Conservation (phyloP, 768 basidiomycete species). For the Scleroderma citrinum region DNA sequence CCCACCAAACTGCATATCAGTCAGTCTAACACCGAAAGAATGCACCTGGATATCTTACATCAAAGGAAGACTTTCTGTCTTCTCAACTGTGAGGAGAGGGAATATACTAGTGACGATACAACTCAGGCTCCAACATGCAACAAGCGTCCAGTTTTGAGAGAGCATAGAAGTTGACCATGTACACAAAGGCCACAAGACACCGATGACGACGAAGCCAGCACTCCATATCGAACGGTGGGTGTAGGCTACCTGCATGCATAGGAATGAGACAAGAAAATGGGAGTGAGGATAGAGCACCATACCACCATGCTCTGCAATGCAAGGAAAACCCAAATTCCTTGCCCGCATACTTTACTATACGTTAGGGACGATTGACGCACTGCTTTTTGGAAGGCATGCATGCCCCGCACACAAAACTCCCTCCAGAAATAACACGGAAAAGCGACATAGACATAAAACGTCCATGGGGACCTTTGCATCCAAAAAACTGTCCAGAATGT, state of each 20-base stretch:
- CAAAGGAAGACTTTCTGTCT: conserved; percentile 49
- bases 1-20: conserved; percentile 37
- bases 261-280: background rate
- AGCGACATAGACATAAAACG: conserved; percentile 67
- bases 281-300: conserved; percentile 1
- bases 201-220: conserved; percentile 53
- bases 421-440: conserved; percentile 81
- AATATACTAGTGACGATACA: conserved; percentile 60
- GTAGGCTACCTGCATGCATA: conserved; percentile 52
- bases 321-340: conserved; percentile 30
- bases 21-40: conserved; percentile 7
- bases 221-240: conserved; percentile 70
- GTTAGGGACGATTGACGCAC: conserved; percentile 21
- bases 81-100: conserved; percentile 67
- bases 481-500: conserved; percentile 47
- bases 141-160: conserved; percentile 20
- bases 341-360: conserved; percentile 15
- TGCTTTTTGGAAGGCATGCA: conserved; percentile 8
- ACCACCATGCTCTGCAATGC: conserved; percentile 71
- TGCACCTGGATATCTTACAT: conserved; percentile 44
- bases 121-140: conserved; percentile 39
- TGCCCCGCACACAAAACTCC: conserved; percentile 36
- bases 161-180: conserved; percentile 39
- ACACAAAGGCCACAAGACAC: conserved; percentile 57
- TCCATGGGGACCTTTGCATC: conserved; percentile 61